A percentile compares a stretch with the other conserved stretches of the same genome.
Conservation (phyloP, 768 basidiomycete genomes). For the Sporobolomyces roseus region DNA sequence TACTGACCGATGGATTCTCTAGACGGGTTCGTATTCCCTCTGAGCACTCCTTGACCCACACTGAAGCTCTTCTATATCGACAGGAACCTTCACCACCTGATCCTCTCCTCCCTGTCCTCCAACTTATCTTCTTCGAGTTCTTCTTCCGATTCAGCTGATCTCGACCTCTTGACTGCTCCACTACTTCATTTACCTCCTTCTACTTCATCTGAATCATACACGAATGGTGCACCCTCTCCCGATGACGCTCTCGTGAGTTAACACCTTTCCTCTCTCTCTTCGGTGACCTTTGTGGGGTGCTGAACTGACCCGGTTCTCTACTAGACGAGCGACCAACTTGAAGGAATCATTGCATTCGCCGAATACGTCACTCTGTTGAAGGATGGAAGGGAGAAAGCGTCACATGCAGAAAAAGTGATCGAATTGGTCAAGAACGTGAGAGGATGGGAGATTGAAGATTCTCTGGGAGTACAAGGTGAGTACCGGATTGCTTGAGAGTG, state of each 20-base stretch:
- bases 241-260: neutral
- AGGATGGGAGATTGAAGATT: conserved; percentile 25
- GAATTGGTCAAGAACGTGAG: conserved; percentile 16
- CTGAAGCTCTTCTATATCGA: no score
- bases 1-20: conserved; percentile 3
- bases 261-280: neutral
- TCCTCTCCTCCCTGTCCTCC: neutral
- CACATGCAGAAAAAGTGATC: conserved; percentile 15
- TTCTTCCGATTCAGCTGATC: neutral
- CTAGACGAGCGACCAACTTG: conserved; percentile 30
- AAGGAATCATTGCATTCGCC: conserved; percentile 22
- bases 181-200: neutral
- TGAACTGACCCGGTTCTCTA: neutral
- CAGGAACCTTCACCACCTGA: no score
- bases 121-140: neutral
- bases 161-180: neutral
- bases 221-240: neutral
- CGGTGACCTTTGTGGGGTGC: conserved; percentile 19
- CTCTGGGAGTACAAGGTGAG: conserved; percentile 34
- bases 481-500: no score
- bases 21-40: neutral
- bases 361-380: neutral
- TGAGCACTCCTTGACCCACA: no score
- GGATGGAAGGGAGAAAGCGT: neutral
- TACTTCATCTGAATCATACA: neutral